Evolutionary conservation across 2,329 filamentous ascomycete genomes (phyloP), one percentile per base, ranked within the genome.

Genomic region (Claviceps sp.): DNA sequence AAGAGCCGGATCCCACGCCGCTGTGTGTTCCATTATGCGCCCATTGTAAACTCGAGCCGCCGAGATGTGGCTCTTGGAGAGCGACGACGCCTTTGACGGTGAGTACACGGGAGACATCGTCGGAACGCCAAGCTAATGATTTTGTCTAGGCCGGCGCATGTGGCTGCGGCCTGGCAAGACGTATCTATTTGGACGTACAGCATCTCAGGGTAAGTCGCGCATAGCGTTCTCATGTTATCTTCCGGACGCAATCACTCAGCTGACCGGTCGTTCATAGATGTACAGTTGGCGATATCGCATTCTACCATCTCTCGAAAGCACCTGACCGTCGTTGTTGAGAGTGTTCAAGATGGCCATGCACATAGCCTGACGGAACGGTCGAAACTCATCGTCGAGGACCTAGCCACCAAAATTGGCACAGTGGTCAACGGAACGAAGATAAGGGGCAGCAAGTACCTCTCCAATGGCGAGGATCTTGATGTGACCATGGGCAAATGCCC

Each of bases 301-400:
- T 87, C 86, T 61, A 85, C 84, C 1, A 87, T 98, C 48, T 98
- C 93, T 36, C 78, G 91, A 52, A 88, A 93, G 62, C 93, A 98
- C 67, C 71, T 96, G 57, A 83, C 83, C 36, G 82, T 98, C 49
- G 76, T 81, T 43, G 81, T 97, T 6, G 80, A 77, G 47, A 60
- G 70, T 0, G 84, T 91, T 40, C 69, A 73, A 42, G 70, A 81
- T 14, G 84, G 81, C 47, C 81, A 87, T 62, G 86, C 82, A 51
- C 76, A 79, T 54, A 77, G 81, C 54, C 70, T 85, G 14, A 75
- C 79, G 53, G 76, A 74, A 42, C 81, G 85, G 55, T 89, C 89
- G 1, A 74, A 73, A 49, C 68, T 97, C 51, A 85, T 76, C 4
- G 73, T 97, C 52, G 83, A 83, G 58, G 93, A 97, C 61, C 73